Evolutionary conservation across 1,284 basidiomycete species (phyloP).

Genomic region (Heterobasidion annosum): DNA sequence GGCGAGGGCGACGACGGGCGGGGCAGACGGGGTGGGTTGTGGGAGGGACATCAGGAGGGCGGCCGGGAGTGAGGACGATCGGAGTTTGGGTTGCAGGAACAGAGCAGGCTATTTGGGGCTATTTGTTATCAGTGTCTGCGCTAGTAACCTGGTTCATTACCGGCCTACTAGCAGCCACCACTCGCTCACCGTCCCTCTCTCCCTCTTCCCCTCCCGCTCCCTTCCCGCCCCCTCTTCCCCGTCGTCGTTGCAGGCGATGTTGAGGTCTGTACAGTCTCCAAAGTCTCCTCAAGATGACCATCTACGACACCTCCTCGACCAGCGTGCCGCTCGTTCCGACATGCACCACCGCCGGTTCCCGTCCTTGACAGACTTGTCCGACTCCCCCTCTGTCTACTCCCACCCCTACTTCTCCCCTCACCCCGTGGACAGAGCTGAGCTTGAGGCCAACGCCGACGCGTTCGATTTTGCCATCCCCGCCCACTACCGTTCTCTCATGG

Average conservation of each 20-base stretch:
- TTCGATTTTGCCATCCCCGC: constrained; percentile 20
- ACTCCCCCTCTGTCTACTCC: constrained; percentile 64
- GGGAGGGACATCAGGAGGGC: neutral
- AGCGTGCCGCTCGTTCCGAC: constrained; percentile 41
- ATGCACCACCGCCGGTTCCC: constrained; percentile 36
- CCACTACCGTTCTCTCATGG: constrained; percentile 14
- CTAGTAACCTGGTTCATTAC: neutral
- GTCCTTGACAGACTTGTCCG: constrained; percentile 46
- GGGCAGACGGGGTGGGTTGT: constrained; percentile 3
- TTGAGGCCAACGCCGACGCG: constrained; percentile 16
- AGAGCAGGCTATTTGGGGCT: neutral
- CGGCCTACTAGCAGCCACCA: neutral
- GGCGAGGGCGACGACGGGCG: constrained; percentile 27
- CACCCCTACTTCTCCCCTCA: constrained; percentile 45
- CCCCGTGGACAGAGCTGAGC: constrained; percentile 20
- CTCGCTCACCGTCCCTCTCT: neutral
- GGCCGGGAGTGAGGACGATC: neutral
- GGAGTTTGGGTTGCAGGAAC: neutral
- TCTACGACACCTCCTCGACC: constrained; percentile 42
- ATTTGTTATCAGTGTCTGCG: neutral
- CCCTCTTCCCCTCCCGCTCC: neutral
- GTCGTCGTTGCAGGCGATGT: constrained; percentile 6
- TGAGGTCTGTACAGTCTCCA: constrained; percentile 9
- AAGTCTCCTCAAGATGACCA: constrained; percentile 34
- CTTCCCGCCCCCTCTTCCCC: constrained; percentile 6